Evolutionary conservation across 1,139 yeast species (phyloP).

Genomic region (Komagataea norvegica): DNA sequence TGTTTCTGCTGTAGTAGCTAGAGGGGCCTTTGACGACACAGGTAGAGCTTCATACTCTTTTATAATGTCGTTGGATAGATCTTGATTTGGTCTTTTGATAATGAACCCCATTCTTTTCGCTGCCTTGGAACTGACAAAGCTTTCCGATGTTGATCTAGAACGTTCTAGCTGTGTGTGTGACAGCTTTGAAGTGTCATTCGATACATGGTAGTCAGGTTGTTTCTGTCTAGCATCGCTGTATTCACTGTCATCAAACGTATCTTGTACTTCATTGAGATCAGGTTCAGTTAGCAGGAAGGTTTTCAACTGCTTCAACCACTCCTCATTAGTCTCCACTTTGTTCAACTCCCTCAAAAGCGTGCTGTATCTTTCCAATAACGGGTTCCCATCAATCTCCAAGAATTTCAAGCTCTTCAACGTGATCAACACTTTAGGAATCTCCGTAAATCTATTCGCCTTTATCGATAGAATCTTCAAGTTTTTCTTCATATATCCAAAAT

Average conservation of each 20-base stretch:
- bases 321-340: conserved; percentile 24
- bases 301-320: conserved; percentile 54
- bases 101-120: conserved; percentile 71
- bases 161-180: conserved; percentile 32
- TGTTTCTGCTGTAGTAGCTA: background rate
- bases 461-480: conserved; percentile 55
- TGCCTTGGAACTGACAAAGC: conserved; percentile 48
- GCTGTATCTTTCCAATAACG: conserved; percentile 33
- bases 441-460: conserved; percentile 55
- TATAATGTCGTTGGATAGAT: conserved; percentile 19
- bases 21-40: background rate
- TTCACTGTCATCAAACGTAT: conserved; percentile 2
- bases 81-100: conserved; percentile 35
- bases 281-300: conserved; percentile 30
- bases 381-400: conserved; percentile 69
- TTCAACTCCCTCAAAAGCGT: conserved; percentile 4
- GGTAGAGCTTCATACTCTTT: conserved; percentile 20
- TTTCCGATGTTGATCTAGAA: conserved; percentile 54
- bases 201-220: background rate
- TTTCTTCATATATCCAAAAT: conserved; percentile 35
- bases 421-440: conserved; percentile 53
- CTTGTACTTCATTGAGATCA: background rate
- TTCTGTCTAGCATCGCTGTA: background rate
- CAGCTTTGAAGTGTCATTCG: background rate
- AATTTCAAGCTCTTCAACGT: conserved; percentile 51